Percentiles rank a stretch among this genome's conserved stretches.
Conservation (phyloP, 768 basidiomycete species). For the Sporobolomyces pararoseus region DNA sequence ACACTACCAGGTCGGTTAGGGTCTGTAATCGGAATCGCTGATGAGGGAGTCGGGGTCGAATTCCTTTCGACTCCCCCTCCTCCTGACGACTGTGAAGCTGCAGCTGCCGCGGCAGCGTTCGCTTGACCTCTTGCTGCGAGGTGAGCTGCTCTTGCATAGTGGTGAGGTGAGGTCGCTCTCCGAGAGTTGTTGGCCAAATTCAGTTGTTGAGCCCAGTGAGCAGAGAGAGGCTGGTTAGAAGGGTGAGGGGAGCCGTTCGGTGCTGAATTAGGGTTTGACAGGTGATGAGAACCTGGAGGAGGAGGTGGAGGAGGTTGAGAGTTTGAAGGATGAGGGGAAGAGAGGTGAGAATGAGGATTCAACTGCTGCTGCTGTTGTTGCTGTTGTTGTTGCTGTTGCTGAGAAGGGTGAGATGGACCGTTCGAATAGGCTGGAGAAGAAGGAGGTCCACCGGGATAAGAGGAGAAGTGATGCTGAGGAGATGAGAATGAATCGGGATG, state of each 20-base stretch:
- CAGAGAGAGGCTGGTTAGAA: conserved; percentile 29
- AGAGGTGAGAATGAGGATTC: conserved; percentile 33
- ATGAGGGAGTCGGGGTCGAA: conserved; percentile 47
- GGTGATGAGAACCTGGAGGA: conserved; percentile 29
- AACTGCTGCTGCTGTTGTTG: conserved; percentile 11
- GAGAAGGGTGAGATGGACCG: conserved; percentile 22
- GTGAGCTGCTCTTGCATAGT: conserved; percentile 90
- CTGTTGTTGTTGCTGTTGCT: conserved; percentile 21
- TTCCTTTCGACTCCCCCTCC: conserved; percentile 1
- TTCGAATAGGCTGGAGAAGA: conserved; percentile 32
- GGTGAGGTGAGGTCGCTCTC: conserved; percentile 80
- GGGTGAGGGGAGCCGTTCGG: conserved; percentile 17
- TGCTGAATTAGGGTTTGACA: not conserved
- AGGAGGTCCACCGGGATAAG: conserved; percentile 30
- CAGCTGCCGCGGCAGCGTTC: conserved; percentile 70
- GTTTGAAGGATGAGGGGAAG: conserved; percentile 22
- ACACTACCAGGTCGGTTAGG: conserved; percentile 41
- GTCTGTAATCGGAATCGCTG: conserved; percentile 66
- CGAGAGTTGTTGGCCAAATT: conserved; percentile 64
- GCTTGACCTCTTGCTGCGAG: conserved; percentile 82
- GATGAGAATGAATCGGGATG: not conserved
- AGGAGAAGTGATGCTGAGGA: conserved; percentile 26
- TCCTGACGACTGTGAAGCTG: not conserved
- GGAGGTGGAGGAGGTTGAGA: conserved; percentile 7
- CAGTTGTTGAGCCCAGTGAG: conserved; percentile 44